phyloP scores from a whole-genome alignment of 805 yeast species.

The Saturnispora dispora region DNA sequence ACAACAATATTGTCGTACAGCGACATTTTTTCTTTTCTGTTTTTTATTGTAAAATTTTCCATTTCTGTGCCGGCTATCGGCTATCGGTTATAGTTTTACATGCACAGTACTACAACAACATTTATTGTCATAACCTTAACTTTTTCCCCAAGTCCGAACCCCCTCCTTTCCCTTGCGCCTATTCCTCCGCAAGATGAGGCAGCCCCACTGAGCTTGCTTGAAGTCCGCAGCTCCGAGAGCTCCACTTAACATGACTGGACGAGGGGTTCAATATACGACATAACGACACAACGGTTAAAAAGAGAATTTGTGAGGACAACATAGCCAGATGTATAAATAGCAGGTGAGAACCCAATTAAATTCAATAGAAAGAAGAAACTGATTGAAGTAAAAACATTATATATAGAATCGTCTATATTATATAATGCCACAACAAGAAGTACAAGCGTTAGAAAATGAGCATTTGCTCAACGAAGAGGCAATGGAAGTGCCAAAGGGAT shows the following conservation, averaged over 20 bases:
- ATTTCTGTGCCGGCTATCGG: neutral
- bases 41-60: no score
- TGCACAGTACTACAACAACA: neutral
- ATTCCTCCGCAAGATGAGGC: neutral
- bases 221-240: neutral
- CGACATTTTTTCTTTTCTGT: no score
- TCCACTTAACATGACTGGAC: neutral
- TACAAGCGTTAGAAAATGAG: constrained; percentile 26
- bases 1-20: no score
- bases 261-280: neutral
- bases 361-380: neutral
- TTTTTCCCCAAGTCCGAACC: neutral
- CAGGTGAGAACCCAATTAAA: neutral
- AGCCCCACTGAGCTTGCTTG: neutral
- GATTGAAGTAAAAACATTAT: neutral
- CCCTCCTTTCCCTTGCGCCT: neutral
- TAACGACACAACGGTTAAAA: neutral
- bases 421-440: constrained; percentile 3
- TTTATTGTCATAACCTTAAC: neutral
- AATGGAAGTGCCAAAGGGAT: constrained; percentile 27
- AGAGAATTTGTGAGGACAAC: neutral
- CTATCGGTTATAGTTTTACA: no score
- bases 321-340: neutral
- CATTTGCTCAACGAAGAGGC: constrained; percentile 25
- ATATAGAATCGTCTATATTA: neutral